Base-by-base conservation (phyloP, 2,329 filamentous ascomycete genomes). In the Nemania sp. region DNA sequence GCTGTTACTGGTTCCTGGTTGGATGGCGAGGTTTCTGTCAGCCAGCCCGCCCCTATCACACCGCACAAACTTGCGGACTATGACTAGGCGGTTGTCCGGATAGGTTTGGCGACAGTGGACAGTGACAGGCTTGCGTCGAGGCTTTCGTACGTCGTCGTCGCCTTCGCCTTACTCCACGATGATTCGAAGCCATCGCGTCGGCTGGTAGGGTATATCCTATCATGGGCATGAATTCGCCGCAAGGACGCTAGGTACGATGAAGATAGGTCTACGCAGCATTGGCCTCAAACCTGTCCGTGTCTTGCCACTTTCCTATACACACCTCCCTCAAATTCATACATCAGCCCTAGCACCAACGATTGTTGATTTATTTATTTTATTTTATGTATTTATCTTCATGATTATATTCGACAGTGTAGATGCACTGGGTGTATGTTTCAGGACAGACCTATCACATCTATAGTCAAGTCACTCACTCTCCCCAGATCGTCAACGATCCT, bases 401-500 rank as follows among this genome's bases (percentile, higher is more conserved):
- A 68, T 32, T 55, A 38, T 62, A n/a, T 47, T 62, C 15, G 32
- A 71, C 72, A 73, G 70, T 75, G 68, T 60, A 41, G 43, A 56
- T 38, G 64, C 55, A 54, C 66, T 70, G 69, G 73, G 69, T 70
- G 72, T 74, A 70, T 71, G 70, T 62, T 32, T 49, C 29, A 5
- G 5, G 29, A 13, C 26, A 29, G 27, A 43, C 45, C 53, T 51
- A 22, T 45, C 62, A 43, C 26, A 7, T 59, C 26, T 58, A 59
- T 59, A 62, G 54, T 70, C 70, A 73, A 72, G 68, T 72, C 69
- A 73, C 68, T 55, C 63, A 35, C 45, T 29, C 47, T 26, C 38
- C 51, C 41, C 62, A 45, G 57, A 57, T 51, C 49, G 29, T 29
- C 49, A 43, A 52, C 47, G 26, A 52, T 35, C 41, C 15, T 32